phyloP scores from a whole-genome alignment of 106 monocot genomes.

The Phalaenopsis aphrodite region DNA sequence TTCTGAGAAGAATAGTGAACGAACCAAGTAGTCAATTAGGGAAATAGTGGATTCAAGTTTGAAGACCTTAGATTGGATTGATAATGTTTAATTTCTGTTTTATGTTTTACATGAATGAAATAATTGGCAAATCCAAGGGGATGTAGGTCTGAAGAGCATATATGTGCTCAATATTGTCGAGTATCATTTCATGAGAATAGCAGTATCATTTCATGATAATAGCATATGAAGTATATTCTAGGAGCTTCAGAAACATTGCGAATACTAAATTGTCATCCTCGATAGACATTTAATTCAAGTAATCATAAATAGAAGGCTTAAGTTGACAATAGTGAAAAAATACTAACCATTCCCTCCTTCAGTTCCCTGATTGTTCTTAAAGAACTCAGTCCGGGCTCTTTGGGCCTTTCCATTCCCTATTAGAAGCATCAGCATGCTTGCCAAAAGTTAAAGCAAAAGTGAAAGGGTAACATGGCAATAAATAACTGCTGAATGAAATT shows the following conservation, averaged over 20 bases:
- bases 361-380: slow-evolving; percentile 70
- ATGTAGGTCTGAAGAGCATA: neutral
- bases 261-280: neutral
- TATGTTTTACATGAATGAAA: too few relatives aligned
- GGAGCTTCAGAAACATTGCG: neutral
- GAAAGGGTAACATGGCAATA: neutral
- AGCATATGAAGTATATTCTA: too few relatives aligned
- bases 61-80: neutral
- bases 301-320: neutral
- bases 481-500: neutral
- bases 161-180: neutral
- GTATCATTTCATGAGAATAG: too few relatives aligned
- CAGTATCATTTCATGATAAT: too few relatives aligned
- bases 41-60: neutral
- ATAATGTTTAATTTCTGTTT: neutral
- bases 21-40: too few relatives aligned
- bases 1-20: too few relatives aligned
- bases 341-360: slow-evolving; percentile 85
- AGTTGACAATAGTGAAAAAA: neutral
- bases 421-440: slow-evolving; percentile 3
- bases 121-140: neutral
- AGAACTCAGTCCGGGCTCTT: slow-evolving; percentile 67
- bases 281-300: neutral
- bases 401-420: slow-evolving; percentile 83
- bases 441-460: slow-evolving; percentile 1